These are phyloP conservation scores for Nigrospora osmanthi DNA, from an alignment of 2,329 filamentous ascomycete genomes.

Conservation along the genomic window DNA sequence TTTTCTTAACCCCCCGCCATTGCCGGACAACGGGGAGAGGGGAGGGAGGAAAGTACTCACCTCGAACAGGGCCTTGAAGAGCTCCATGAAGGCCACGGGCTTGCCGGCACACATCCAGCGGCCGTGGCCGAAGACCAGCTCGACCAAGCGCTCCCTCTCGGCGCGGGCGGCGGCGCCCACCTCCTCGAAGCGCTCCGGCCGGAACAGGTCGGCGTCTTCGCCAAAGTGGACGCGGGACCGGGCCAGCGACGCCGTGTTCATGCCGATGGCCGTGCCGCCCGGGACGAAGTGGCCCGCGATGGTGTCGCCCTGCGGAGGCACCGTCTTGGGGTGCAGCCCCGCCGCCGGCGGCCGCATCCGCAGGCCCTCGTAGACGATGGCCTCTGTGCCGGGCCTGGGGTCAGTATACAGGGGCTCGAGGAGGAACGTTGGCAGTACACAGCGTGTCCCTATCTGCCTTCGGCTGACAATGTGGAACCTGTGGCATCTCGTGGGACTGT, in stretches of 20 bases:
- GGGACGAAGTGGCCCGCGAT: constrained; percentile 16
- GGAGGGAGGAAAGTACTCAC: constrained; percentile 18
- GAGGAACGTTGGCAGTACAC: constrained; percentile 4
- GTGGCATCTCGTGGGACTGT: no score
- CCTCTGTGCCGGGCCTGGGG: constrained; percentile 3
- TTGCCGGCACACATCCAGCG: constrained; percentile 31
- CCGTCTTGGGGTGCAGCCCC: constrained; percentile 12
- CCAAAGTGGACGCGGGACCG: constrained; percentile 18
- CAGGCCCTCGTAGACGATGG: constrained; percentile 26
- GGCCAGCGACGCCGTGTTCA: constrained; percentile 20
- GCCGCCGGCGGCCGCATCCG: constrained; percentile 22
- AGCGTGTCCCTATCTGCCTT: no score
- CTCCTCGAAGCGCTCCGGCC: constrained; percentile 23
- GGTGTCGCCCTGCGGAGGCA: constrained; percentile 1
- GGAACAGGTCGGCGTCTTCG: constrained; percentile 17
- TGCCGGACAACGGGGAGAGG: neutral
- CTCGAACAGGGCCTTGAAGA: constrained; percentile 33
- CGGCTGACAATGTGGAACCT: no score
- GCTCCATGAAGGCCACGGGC: constrained; percentile 31
- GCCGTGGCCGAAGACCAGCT: constrained; percentile 31
- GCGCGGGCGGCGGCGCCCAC: constrained; percentile 16
- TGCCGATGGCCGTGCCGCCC: constrained; percentile 21
- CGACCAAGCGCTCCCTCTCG: constrained; percentile 23
- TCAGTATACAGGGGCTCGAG: no score
- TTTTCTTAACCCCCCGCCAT: neutral